Evolutionary conservation across 768 basidiomycete species (phyloP).

Genomic region (Daedaleopsis nitida): DNA sequence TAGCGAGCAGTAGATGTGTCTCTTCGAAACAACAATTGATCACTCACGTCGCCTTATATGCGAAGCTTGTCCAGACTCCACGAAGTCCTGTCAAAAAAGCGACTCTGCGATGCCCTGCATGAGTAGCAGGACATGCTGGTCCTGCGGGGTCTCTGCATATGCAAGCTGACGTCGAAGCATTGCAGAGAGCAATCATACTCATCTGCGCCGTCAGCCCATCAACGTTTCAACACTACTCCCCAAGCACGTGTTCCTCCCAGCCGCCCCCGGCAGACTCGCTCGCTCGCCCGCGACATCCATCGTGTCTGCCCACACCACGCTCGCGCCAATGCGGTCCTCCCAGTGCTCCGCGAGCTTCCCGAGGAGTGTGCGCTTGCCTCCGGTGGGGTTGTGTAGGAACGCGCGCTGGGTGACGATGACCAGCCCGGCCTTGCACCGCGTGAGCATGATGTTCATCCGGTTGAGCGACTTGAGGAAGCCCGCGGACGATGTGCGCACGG

Average conservation of each 20-base stretch:
- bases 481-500: slow-evolving; percentile 45
- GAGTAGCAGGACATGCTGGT: too few species aligned
- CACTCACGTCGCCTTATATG: too few species aligned
- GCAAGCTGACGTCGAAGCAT: too few species aligned
- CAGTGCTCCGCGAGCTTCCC: slow-evolving; percentile 37
- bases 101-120: too few species aligned
- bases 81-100: too few species aligned
- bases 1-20: too few species aligned
- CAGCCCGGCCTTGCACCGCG: slow-evolving; percentile 49
- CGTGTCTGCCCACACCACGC: slow-evolving; percentile 8
- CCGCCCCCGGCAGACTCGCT: slow-evolving; percentile 3
- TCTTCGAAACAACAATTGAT: too few species aligned
- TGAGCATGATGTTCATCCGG: slow-evolving; percentile 52
- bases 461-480: slow-evolving; percentile 49
- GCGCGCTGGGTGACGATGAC: slow-evolving; percentile 46
- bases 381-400: slow-evolving; percentile 35
- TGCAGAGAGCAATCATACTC: too few species aligned
- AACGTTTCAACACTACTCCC: too few species aligned
- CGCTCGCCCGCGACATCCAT: slow-evolving; percentile 2
- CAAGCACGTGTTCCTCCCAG: background rate
- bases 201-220: too few species aligned
- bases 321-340: slow-evolving; percentile 22
- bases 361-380: slow-evolving; percentile 40
- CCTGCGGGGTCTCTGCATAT: too few species aligned
- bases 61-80: too few species aligned